A percentile compares a stretch with the other conserved stretches of the same genome.
phyloP scores from a whole-genome alignment of 495 filamentous ascomycete genomes.

The Trichoderma gamsii region DNA sequence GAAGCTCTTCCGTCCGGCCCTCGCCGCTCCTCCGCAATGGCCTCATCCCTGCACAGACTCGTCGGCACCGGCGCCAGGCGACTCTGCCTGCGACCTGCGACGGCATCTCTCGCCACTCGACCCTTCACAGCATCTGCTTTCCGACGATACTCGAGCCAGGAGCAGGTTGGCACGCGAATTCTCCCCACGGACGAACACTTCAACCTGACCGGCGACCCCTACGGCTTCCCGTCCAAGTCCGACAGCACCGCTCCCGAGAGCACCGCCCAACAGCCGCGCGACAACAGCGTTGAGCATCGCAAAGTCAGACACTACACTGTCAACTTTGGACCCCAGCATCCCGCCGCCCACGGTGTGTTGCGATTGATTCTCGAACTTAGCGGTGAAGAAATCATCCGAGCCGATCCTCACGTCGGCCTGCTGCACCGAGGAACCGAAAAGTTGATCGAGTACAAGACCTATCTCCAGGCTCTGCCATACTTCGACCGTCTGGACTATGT shows the following conservation, averaged over 20 bases:
- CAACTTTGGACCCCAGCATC: conserved; percentile 99
- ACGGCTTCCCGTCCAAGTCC: conserved; percentile 44
- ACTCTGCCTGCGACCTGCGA: conserved; percentile 37
- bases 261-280: conserved; percentile 44
- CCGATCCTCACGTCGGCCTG: conserved; percentile 94
- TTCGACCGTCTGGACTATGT: conserved; percentile 99
- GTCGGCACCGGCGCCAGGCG: conserved; percentile 52
- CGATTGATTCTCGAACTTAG: conserved; percentile 95
- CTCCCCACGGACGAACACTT: conserved; percentile 63
- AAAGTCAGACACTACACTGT: conserved; percentile 99
- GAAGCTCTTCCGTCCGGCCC: background rate
- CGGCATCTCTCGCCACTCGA: conserved; percentile 35
- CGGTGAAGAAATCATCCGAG: conserved; percentile 94
- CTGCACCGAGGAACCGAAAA: conserved; percentile 98
- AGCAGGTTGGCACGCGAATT: conserved; percentile 60
- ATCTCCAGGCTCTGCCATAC: conserved; percentile 96
- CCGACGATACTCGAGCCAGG: conserved; percentile 53
- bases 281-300: conserved; percentile 50
- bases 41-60: conserved; percentile 45
- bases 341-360: conserved; percentile 96
- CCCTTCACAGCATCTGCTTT: conserved; percentile 63
- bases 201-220: conserved; percentile 38
- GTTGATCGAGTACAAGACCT: conserved; percentile 99
- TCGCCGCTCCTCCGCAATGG: conserved; percentile 28
- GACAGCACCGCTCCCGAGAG: conserved; percentile 24